phyloP scores from a whole-genome alignment of 2,329 filamentous ascomycete species.

The Microcera coccophila region DNA sequence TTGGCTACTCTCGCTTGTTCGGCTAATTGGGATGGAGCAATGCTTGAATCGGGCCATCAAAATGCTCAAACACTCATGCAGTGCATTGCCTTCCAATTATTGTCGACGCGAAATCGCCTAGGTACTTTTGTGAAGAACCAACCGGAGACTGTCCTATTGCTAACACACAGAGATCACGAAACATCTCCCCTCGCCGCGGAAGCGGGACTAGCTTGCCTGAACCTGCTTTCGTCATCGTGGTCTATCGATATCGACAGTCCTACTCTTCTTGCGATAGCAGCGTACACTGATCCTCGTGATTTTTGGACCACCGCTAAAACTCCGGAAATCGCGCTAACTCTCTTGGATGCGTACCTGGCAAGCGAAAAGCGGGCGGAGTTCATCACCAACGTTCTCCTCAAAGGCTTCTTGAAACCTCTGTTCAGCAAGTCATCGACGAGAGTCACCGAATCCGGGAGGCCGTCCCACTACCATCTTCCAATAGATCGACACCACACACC shows the following conservation, averaged over 20 bases:
- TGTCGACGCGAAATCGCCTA: background rate
- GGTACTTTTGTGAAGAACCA: background rate
- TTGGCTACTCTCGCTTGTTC: background rate
- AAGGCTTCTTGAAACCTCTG: constrained; percentile 61
- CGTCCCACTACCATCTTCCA: constrained; percentile 20
- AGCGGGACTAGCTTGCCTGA: constrained; percentile 27
- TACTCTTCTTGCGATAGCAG: constrained; percentile 30
- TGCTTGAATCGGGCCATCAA: background rate
- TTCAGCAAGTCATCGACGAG: constrained; percentile 56
- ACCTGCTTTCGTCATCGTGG: constrained; percentile 17
- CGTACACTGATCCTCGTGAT: constrained; percentile 31
- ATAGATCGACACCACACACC: constrained; percentile 2
- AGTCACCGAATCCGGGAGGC: constrained; percentile 29
- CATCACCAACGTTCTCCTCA: constrained; percentile 55
- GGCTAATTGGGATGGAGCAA: background rate
- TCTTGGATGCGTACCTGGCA: constrained; percentile 31
- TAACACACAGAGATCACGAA: background rate
- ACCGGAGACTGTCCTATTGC: background rate
- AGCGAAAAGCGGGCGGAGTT: constrained; percentile 30
- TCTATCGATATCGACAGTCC: constrained; percentile 9
- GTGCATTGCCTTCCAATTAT: background rate
- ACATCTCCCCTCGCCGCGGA: constrained; percentile 17
- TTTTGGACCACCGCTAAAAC: constrained; percentile 38
- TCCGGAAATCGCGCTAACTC: constrained; percentile 25
- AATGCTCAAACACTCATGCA: background rate